These are phyloP conservation scores for Eucalyptus rudis DNA, from an alignment of 345 rosid genomes.

Conservation along the genomic window DNA sequence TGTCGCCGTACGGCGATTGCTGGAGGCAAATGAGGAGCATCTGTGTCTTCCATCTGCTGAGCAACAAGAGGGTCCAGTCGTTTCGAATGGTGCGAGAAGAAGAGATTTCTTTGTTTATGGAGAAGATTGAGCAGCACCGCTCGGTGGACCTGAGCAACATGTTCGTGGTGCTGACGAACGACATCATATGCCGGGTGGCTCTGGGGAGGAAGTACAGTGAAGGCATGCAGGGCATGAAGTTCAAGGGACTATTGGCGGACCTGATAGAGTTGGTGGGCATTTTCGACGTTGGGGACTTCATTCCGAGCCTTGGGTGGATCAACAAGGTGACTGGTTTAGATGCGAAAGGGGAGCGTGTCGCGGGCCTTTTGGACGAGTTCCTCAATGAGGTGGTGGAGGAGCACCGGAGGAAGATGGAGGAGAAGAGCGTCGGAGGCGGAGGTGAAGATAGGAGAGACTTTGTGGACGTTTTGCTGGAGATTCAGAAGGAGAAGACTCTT, in stretches of 20 bases:
- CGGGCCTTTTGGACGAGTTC: constrained; percentile 4
- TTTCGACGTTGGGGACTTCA: constrained; percentile 24
- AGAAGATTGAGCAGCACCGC: constrained; percentile 2
- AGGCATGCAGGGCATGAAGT: constrained; percentile 9
- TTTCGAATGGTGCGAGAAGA: constrained; percentile 27
- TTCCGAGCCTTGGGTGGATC: constrained; percentile 46
- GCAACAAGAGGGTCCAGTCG: constrained; percentile 29
- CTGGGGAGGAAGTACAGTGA: constrained; percentile 36
- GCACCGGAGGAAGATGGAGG: neutral
- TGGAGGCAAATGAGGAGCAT: constrained; percentile 60
- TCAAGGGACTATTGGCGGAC: constrained; percentile 6
- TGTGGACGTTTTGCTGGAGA: constrained; percentile 11
- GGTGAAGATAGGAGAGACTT: neutral
- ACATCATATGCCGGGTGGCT: constrained; percentile 27
- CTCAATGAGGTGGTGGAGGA: constrained; percentile 5
- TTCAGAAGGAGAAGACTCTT: neutral
- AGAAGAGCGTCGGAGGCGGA: neutral
- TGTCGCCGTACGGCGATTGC: constrained; percentile 48
- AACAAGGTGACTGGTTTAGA: constrained; percentile 9
- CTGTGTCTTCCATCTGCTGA: constrained; percentile 31
- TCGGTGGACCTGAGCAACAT: constrained; percentile 23
- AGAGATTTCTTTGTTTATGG: constrained; percentile 10
- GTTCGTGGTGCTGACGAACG: constrained; percentile 7
- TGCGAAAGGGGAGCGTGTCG: neutral
- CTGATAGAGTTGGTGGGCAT: constrained; percentile 15